Base-by-base conservation (phyloP, 164 flowering plant genomes). In the Nymphaea colorata region DNA sequence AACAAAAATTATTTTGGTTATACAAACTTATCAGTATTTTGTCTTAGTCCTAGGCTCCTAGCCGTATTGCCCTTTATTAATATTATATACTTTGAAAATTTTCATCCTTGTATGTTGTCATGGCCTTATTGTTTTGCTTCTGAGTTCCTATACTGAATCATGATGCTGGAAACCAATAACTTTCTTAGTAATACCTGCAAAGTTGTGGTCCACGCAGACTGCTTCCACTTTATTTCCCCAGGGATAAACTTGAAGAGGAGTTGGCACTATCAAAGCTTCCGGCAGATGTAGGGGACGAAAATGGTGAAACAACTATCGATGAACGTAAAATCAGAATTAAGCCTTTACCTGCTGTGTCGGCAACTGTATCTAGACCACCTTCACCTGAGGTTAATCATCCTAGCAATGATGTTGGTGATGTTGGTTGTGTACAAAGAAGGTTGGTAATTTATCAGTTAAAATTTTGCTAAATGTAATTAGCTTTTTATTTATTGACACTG, bases 251-350 rank as follows among this genome's bases (percentile, higher is more conserved):
- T 64, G 99, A 95, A 72, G 98, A 89, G 71, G 98, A 85, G 79
- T 75, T 92, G 60, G 99, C 98, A 44, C 69, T 85, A n/a, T 80
- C 82, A 63, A 95, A 95, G 77, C 98, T 95, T 76, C 99, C 99
- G 71, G 95, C 96, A 36, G 99, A 95, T 82, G 99, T 95, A 72
- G 98, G 99, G 67, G 99, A 95, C 81, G 99, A 95, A 80, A 92
- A 95, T 86, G 99, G 99, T 67, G 99, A 95, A 78, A 90, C 99
- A 42, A 75, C 77, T 62, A 84, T 89, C 69, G 90, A 85, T 80
- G 99, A 95, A 70, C 97, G 99, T 45, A 95, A 95, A 82, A 95
- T 95, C 76, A 85, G 99, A 83, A 92, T 95, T 79, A 80, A 83
- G 78, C 87, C 97, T 66, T 80, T 95, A 75, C 99, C 97, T 43